Base-by-base conservation (phyloP, 176 grass and related monocot species). In the Rhynchospora breviuscula region DNA sequence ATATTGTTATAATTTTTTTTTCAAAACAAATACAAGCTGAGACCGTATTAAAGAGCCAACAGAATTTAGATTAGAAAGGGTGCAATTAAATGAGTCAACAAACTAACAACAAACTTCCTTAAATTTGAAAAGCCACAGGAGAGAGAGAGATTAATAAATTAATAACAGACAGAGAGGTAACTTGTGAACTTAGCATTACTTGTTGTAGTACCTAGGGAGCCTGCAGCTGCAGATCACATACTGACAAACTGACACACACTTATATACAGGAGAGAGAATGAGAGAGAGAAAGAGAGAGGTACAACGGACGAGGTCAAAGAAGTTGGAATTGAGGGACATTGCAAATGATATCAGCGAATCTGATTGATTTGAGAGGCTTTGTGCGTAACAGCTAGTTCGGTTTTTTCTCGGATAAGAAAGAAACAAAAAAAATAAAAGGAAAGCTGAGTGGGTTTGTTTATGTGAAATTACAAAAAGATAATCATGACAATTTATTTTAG, bases 171-270 rank as follows among this genome's bases (percentile, higher is more conserved):
- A 8, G 22, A 54, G 13, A 14, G 72, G 72, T 75, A 52, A 75
- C 72, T 76, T 76, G 72, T 76, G 48, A 76, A 54, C 4, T 8
- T 76, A 26, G 72, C 48, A 26, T 76, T 76, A 17, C 72, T 76
- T 76, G 72, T 31, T 15, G 72, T 31, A 69, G 7, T 44, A 44
- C 11, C 68, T 52, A 52, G 22, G 22, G 10, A 53, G 71, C 70
- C 15, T 47, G 68, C 68, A 19, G 18, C 43, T 72, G 68, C 3
- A 54, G 72, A 48, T 76, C 13, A 17, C 72, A 76, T 48, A 72
- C 44, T 72, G 68, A 72, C 68, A 72, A 72, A 49, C 67, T 70
- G 35, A 70, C 35, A 45, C 33, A 44, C n/a, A 18, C 35, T 22
- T n/a, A 73, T 7, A 31, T 15, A 65, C 63, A 31, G 8, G 25